Evolutionary conservation across 352 stramenopile species (phyloP), one percentile per base, ranked within the genome.

Genomic region (Pythium folliculosum): DNA sequence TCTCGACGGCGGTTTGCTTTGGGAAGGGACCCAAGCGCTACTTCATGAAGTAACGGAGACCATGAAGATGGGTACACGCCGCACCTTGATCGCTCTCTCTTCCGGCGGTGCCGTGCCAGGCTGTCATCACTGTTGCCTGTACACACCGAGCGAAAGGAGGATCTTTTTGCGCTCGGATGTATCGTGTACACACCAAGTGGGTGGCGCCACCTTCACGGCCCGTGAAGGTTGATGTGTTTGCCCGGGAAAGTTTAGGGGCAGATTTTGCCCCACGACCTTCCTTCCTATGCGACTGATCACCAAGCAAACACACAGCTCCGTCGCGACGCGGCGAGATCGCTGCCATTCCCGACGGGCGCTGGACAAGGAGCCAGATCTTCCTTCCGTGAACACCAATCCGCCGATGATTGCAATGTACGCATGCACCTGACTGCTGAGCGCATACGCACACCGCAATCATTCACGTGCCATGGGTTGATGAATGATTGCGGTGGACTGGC

Each of bases 11-110:
- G 8, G 13, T 35, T 57, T 10, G 12, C 50, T 35, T 40, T 35
- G 38, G 9, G 23, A 35, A 8, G 50, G 12, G 35, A 27, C n/a
- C 9, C 19, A 47, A 44, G 8, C 32, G 51, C 5, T 47, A 58
- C 51, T 58, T 58, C 51, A 58, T 58, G 51, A 58, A 58, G 51
- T 58, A 58, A 22, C 49, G 23, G 6, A 37, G 14, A 37, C 19
- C 21, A 17, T 43, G 4, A 43, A 43, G 37, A 43, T 43, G 37
- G 37, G 37, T 43, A 43, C 37, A 43, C 37, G 27, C 27, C 27
- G 5, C 27, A 32, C 27, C 27, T 32, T 32, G 27, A 32, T 32
- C 27, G 27, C 27, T 32, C 27, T 32, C 27, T 5, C 5, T 32
- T 32, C 27, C 27, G 27, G 2, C 27, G 27, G 27, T 32, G 27